Percentiles rank a stretch among this genome's conserved stretches.
Evolutionary conservation across 1,284 basidiomycete genomes (phyloP).

Genomic region (Ustanciosporium gigantosporum): DNA sequence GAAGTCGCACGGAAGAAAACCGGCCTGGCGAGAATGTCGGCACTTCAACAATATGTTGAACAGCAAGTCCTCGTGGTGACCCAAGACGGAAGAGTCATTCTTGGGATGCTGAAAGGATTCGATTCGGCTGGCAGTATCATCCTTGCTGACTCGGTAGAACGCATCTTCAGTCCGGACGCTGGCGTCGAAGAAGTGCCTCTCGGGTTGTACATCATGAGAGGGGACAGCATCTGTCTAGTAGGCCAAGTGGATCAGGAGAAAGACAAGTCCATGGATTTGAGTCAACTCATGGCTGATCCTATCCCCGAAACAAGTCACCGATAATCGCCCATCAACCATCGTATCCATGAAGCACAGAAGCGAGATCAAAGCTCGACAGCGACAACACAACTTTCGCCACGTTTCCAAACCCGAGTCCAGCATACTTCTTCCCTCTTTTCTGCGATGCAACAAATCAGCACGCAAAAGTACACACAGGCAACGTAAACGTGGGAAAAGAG

Average conservation of each 20-base stretch:
- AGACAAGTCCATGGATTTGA: slow-evolving; percentile 78
- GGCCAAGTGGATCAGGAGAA: slow-evolving; percentile 86
- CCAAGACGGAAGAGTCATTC: slow-evolving; percentile 84
- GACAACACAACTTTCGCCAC: no score
- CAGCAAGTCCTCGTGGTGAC: slow-evolving; percentile 80
- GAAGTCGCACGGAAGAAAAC: no score
- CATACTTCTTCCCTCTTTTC: no score
- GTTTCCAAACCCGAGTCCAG: no score
- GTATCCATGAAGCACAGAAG: no score
- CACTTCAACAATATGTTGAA: slow-evolving; percentile 20
- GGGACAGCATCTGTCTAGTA: slow-evolving; percentile 94
- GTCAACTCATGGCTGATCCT: slow-evolving; percentile 82
- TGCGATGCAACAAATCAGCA: no score
- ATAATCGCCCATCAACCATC: no score
- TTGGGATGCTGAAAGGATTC: slow-evolving; percentile 51
- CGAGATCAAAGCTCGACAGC: no score
- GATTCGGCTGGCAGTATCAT: slow-evolving; percentile 54
- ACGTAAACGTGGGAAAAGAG: no score
- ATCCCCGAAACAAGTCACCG: slow-evolving; percentile 65
- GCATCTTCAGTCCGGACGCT: slow-evolving; percentile 68
- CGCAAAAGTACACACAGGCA: no score
- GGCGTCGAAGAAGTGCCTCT: slow-evolving; percentile 91
- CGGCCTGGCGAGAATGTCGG: no score
- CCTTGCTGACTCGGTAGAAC: slow-evolving; percentile 48
- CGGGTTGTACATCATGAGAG: slow-evolving; percentile 95